phyloP scores from a whole-genome alignment of 805 yeast genomes.

The Spathaspora passalidarum region DNA sequence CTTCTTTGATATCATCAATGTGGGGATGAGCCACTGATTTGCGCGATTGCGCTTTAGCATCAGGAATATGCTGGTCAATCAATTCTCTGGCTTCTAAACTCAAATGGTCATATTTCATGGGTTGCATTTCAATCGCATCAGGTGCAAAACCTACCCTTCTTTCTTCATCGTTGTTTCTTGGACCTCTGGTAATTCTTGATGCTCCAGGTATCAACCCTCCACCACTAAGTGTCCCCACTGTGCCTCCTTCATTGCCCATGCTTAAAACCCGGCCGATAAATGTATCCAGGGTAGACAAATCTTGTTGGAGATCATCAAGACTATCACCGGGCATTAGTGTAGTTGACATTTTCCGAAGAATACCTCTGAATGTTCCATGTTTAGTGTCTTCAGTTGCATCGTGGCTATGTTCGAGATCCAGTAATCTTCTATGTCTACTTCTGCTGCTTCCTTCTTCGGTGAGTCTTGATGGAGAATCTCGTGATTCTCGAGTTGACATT shows the following conservation, averaged over 20 bases:
- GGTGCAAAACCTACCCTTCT: conserved; percentile 24
- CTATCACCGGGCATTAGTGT: conserved; percentile 22
- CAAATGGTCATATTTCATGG: conserved; percentile 39
- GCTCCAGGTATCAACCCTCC: conserved; percentile 46
- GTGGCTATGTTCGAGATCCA: not conserved
- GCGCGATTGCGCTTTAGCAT: not conserved
- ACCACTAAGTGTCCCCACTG: conserved; percentile 23
- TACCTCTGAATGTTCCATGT: conserved; percentile 20
- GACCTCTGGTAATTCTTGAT: conserved; percentile 9
- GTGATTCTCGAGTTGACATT: not conserved
- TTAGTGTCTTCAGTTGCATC: not conserved
- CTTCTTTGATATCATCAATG: not conserved
- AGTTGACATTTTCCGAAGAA: conserved; percentile 35
- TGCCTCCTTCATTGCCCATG: conserved; percentile 13
- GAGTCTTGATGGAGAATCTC: no score
- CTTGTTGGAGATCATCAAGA: conserved; percentile 11
- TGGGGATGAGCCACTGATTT: not conserved
- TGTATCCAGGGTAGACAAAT: conserved; percentile 30
- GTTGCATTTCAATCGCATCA: conserved; percentile 38
- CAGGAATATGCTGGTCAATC: conserved; percentile 44
- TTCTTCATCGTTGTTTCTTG: conserved; percentile 31
- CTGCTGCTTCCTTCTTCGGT: no score
- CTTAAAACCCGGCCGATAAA: conserved; percentile 36
- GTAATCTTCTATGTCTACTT: conserved; percentile 1
- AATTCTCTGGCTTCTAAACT: conserved; percentile 54